Evolutionary conservation across 495 filamentous ascomycete genomes (phyloP).

Genomic region (Hypoxylon lienhwacheense): DNA sequence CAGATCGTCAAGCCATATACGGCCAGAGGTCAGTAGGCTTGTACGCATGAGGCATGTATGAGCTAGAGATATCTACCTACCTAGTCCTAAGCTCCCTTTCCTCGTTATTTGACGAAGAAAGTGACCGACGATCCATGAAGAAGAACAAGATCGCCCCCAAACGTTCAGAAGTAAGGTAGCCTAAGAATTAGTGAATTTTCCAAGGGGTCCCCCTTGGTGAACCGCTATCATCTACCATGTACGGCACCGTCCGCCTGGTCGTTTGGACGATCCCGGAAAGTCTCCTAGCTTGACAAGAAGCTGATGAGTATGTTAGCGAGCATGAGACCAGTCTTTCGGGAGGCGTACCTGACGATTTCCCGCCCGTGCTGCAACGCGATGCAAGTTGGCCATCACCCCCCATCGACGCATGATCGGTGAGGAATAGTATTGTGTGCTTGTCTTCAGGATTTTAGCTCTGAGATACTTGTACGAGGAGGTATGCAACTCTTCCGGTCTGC

Average conservation of each 20-base stretch:
- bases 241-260: constrained; percentile 31
- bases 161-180: constrained; percentile 6
- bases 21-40: too few species aligned
- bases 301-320: constrained; percentile 8
- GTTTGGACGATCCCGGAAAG: constrained; percentile 20
- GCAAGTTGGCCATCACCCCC: constrained; percentile 18
- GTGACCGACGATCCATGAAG: constrained; percentile 4
- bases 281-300: constrained; percentile 10
- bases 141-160: constrained; percentile 10
- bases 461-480: constrained; percentile 9
- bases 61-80: too few species aligned
- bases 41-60: constrained; percentile 27
- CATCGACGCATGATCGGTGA: constrained; percentile 26
- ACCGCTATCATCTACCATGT: constrained; percentile 16
- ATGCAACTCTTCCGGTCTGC: constrained; percentile 14
- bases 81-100: too few species aligned
- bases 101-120: constrained; percentile 7
- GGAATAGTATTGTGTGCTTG: constrained; percentile 5
- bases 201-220: constrained; percentile 4
- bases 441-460: constrained; percentile 22
- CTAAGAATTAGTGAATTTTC: constrained; percentile 14
- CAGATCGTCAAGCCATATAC: constrained; percentile 35
- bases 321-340: constrained; percentile 26
- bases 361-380: constrained; percentile 24
- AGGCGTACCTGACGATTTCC: constrained; percentile 35